Conservation (phyloP, 371 early-diverging fungal genomes). For the Mortierella sp. region DNA sequence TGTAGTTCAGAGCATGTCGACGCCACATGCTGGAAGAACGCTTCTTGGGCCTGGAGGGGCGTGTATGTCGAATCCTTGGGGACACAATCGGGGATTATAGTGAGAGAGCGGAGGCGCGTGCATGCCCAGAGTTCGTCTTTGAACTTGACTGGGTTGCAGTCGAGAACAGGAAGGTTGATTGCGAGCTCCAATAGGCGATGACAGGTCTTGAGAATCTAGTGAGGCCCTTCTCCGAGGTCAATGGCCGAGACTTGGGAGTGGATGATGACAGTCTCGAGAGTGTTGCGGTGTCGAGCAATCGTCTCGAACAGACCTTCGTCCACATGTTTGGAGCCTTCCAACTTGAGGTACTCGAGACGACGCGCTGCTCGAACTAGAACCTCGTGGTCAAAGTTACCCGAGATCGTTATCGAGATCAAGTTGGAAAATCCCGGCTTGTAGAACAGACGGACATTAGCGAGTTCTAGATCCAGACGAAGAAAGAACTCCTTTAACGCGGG, state of each 20-base stretch:
- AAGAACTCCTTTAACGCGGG: neutral
- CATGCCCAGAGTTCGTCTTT: conserved; percentile 19
- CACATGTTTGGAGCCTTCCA: neutral
- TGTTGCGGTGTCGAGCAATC: neutral
- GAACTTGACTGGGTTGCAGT: conserved; percentile 18
- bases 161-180: neutral
- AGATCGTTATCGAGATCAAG: neutral
- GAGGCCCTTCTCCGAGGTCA: neutral
- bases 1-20: neutral
- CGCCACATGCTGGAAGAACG: conserved; percentile 11
- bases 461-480: neutral
- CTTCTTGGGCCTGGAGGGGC: neutral
- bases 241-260: neutral
- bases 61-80: neutral
- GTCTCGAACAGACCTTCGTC: neutral
- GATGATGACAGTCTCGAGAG: neutral
- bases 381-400: neutral
- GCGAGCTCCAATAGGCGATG: neutral
- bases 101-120: neutral
- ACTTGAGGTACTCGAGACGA: neutral
- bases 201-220: conserved; percentile 15
- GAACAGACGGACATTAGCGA: neutral
- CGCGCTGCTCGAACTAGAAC: neutral
- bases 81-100: conserved; percentile 16
- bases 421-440: neutral